phyloP scores from a whole-genome alignment of 352 stramenopile genomes.

The Pythium dissotocum region DNA sequence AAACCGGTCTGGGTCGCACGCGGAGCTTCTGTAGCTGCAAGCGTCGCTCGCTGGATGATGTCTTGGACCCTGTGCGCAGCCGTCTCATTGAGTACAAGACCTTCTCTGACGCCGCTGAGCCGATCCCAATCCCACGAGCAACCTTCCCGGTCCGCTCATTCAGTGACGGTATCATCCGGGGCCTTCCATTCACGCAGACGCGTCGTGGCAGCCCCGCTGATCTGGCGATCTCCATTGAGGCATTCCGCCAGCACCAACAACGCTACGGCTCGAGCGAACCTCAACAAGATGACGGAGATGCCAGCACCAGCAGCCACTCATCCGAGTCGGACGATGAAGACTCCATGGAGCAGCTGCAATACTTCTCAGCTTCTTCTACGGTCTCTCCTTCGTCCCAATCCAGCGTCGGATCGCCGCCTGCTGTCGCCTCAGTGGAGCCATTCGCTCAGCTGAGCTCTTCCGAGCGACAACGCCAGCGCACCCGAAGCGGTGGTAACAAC shows the following conservation, averaged over 20 bases:
- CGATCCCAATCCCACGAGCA: conserved; percentile 49
- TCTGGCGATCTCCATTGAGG: conserved; percentile 72
- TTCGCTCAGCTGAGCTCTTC: conserved; percentile 9
- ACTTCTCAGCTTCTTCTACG: conserved; percentile 32
- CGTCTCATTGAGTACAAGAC: conserved; percentile 85
- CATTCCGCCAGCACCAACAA: conserved; percentile 68
- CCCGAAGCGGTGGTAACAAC: conserved; percentile 10
- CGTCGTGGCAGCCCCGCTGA: conserved; percentile 70
- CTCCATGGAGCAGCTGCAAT: conserved; percentile 35
- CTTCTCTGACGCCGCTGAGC: conserved; percentile 50
- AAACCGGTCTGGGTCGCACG: conserved; percentile 21
- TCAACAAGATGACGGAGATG: conserved; percentile 34
- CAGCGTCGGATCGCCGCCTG: conserved; percentile 15
- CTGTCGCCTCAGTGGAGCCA: conserved; percentile 8
- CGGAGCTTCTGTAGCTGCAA: conserved; percentile 57
- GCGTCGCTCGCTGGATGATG: conserved; percentile 71
- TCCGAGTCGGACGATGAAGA: conserved; percentile 55
- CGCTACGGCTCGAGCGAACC: conserved; percentile 57
- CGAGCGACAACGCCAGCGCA: conserved; percentile 18
- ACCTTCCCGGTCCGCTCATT: conserved; percentile 73
- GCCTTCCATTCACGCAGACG: conserved; percentile 58
- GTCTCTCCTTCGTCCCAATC: conserved; percentile 11
- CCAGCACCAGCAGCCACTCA: conserved; percentile 14
- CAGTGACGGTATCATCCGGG: conserved; percentile 75
- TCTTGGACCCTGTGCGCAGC: conserved; percentile 71